Evolutionary conservation across 1,284 basidiomycete genomes (phyloP).

Genomic region (Kalmanozyma brasiliensis): DNA sequence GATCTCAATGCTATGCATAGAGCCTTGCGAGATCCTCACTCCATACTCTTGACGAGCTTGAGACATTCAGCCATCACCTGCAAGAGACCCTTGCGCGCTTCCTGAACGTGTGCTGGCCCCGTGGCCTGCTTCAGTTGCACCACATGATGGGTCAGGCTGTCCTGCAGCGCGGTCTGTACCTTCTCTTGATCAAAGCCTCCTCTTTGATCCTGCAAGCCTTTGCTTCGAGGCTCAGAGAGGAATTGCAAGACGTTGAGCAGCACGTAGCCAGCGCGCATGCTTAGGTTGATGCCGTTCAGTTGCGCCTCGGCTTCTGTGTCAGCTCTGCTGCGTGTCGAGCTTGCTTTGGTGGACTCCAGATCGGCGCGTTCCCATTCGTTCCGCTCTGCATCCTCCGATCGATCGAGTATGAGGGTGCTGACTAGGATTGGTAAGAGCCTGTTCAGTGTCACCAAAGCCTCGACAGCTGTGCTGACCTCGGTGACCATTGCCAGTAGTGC

Average conservation of each 20-base stretch:
- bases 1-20: not conserved
- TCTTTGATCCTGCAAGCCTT: not conserved
- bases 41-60: constrained; percentile 16
- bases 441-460: constrained; percentile 21
- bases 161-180: constrained; percentile 17
- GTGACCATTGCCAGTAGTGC: constrained; percentile 34
- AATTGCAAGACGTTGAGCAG: constrained; percentile 29
- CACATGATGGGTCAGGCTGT: constrained; percentile 18
- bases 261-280: constrained; percentile 34
- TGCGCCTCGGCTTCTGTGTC: constrained; percentile 18
- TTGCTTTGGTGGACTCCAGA: constrained; percentile 3
- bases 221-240: not conserved
- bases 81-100: constrained; percentile 27
- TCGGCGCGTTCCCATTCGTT: constrained; percentile 34
- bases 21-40: not conserved
- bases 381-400: constrained; percentile 19
- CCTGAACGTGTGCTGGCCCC: constrained; percentile 19
- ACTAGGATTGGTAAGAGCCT: constrained; percentile 27
- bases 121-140: constrained; percentile 10
- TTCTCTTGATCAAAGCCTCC: constrained; percentile 13
- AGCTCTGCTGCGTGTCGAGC: not conserved
- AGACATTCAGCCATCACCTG: constrained; percentile 35
- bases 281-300: constrained; percentile 31
- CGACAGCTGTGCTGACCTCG: constrained; percentile 8
- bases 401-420: constrained; percentile 19